Evolutionary conservation across 106 monocot genomes (phyloP).

Genomic region (Acorus calamus): DNA sequence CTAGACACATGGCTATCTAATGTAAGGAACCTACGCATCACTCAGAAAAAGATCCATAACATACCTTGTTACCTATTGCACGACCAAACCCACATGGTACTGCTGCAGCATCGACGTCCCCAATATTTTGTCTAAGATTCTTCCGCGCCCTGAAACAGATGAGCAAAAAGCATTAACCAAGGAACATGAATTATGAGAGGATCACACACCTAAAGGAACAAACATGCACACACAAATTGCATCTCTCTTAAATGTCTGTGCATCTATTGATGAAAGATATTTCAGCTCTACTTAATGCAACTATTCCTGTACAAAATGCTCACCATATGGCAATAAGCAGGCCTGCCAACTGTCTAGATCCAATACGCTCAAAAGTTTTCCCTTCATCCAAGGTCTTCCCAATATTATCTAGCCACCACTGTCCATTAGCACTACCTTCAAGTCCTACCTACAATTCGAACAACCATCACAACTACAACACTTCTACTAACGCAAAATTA

Average conservation of each 20-base stretch:
- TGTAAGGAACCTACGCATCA: not conserved
- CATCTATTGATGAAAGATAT: slow-evolving; percentile 1
- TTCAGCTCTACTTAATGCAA: not conserved
- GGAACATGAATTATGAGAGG: not conserved
- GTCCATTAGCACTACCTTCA: slow-evolving; percentile 63
- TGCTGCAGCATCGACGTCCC: slow-evolving; percentile 94
- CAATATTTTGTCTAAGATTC: slow-evolving; percentile 59
- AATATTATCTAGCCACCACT: slow-evolving; percentile 54
- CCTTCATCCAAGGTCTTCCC: slow-evolving; percentile 61
- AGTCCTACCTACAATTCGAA: slow-evolving; percentile 55
- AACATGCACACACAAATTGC: not conserved
- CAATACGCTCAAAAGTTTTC: slow-evolving; percentile 47
- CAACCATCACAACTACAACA: not conserved
- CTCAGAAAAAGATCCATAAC: not conserved
- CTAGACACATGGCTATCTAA: not conserved
- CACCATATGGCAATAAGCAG: slow-evolving; percentile 53
- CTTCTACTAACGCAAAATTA: not conserved
- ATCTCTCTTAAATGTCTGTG: not conserved
- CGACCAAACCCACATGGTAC: slow-evolving; percentile 91
- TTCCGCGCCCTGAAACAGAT: slow-evolving; percentile 49
- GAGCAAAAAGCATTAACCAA: not conserved
- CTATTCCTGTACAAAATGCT: too few relatives aligned
- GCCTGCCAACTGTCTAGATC: slow-evolving; percentile 63
- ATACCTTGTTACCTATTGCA: slow-evolving; percentile 86
- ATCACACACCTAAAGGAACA: not conserved